Evolutionary conservation across 108 stramenopile genomes (phyloP).

Genomic region (Ochromonas danica): DNA sequence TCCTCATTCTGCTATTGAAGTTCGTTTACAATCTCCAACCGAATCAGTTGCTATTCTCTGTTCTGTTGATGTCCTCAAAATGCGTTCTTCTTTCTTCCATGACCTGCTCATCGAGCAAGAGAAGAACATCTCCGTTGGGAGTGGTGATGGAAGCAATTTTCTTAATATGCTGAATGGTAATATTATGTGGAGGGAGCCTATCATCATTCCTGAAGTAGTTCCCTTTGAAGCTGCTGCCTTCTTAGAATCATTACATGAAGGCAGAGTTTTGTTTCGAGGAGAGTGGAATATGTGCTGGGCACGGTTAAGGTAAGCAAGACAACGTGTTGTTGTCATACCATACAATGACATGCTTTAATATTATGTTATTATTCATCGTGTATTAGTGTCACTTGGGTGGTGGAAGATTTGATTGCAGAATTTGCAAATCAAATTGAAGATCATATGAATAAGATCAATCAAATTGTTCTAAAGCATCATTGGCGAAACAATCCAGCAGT

Average conservation of each 20-base stretch:
- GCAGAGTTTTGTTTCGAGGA: not conserved
- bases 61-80: constrained; percentile 33
- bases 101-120: constrained; percentile 8
- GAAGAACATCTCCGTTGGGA: not conserved
- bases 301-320: constrained; percentile 4
- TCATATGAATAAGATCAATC: not conserved
- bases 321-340: not conserved
- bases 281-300: constrained; percentile 31
- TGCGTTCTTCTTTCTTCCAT: constrained; percentile 29
- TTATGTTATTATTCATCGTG: not conserved
- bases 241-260: constrained; percentile 35
- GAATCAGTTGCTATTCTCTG: constrained; percentile 2
- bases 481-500: constrained; percentile 30
- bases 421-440: constrained; percentile 7
- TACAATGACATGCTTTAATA: not conserved
- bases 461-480: not conserved
- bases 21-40: not conserved
- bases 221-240: constrained; percentile 34
- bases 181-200: not conserved
- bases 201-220: not conserved
- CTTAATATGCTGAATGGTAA: not conserved
- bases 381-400: constrained; percentile 22
- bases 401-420: constrained; percentile 30
- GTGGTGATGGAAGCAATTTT: not conserved
- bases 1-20: not conserved